phyloP scores from a whole-genome alignment of 495 filamentous ascomycete genomes.

The Aspergillus indologenus region DNA sequence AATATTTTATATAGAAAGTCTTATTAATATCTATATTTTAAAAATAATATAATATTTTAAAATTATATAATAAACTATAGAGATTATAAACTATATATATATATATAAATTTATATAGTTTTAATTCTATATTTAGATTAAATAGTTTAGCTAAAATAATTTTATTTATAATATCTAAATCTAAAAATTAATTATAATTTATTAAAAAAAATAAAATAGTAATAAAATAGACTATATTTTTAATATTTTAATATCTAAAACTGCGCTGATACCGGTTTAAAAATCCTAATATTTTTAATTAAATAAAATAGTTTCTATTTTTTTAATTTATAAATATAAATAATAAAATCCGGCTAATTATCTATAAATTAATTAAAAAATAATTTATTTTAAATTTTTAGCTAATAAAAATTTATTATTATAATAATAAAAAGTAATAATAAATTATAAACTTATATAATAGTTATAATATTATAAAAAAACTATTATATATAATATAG shows the following conservation, averaged over 20 bases:
- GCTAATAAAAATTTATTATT: slow-evolving; percentile 4
- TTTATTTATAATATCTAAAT: background rate
- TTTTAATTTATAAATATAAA: too few species aligned
- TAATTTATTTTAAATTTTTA: slow-evolving; percentile 4
- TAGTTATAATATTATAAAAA: background rate
- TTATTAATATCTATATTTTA: background rate
- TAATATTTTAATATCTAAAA: background rate
- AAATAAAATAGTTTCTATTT: too few species aligned
- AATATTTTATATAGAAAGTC: too few species aligned
- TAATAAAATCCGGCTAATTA: background rate
- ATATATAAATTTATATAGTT: too few species aligned
- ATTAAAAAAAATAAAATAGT: too few species aligned
- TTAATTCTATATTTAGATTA: too few species aligned
- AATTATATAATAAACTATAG: too few species aligned
- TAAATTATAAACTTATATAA: slow-evolving; percentile 2
- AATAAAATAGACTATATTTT: too few species aligned
- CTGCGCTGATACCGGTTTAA: background rate
- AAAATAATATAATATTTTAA: background rate
- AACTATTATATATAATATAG: background rate
- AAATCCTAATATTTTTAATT: background rate
- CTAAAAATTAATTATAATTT: too few species aligned
- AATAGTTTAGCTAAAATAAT: background rate
- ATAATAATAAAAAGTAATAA: background rate
- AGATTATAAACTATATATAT: too few species aligned
- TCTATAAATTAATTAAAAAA: slow-evolving; percentile 7